Percentiles rank a stretch among this genome's conserved stretches.
phyloP scores from a whole-genome alignment of 2,329 filamentous ascomycete species.

The Microthyrium microscopicum region DNA sequence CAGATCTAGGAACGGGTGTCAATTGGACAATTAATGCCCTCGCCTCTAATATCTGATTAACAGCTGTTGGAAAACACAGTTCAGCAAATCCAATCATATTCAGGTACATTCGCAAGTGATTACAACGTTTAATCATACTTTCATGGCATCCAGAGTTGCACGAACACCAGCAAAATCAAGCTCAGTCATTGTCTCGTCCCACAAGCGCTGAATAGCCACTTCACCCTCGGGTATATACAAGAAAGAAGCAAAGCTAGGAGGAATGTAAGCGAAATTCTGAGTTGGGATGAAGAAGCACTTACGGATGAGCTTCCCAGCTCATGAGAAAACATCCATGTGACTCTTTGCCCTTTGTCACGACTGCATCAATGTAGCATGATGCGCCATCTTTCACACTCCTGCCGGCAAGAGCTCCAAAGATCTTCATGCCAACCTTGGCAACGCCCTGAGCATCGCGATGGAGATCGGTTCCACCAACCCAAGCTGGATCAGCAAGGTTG shows the following conservation, averaged over 20 bases:
- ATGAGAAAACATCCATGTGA: conserved; percentile 35
- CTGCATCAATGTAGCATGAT: conserved; percentile 31
- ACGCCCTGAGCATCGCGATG: conserved; percentile 15
- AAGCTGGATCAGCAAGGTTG: conserved; percentile 32
- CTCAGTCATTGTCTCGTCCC: conserved; percentile 12
- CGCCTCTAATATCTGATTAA: no score
- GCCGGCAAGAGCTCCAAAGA: conserved; percentile 12
- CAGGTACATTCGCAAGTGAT: no score
- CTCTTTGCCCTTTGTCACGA: conserved; percentile 28
- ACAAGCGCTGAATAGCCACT: conserved; percentile 20
- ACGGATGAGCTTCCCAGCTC: conserved; percentile 31
- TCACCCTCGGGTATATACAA: conserved; percentile 21
- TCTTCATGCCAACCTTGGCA: neutral
- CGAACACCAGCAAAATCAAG: conserved; percentile 2
- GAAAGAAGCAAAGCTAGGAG: conserved; percentile 16
- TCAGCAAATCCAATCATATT: no score
- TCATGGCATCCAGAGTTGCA: neutral
- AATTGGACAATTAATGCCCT: no score
- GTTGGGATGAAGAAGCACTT: conserved; percentile 14
- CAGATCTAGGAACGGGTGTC: no score
- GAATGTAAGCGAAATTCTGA: neutral
- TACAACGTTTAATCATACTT: no score
- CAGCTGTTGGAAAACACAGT: no score
- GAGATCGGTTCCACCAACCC: conserved; percentile 27
- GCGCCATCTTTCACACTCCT: conserved; percentile 25